Conservation (phyloP, 2,329 filamentous ascomycete genomes). For the Calonectria naviculata region DNA sequence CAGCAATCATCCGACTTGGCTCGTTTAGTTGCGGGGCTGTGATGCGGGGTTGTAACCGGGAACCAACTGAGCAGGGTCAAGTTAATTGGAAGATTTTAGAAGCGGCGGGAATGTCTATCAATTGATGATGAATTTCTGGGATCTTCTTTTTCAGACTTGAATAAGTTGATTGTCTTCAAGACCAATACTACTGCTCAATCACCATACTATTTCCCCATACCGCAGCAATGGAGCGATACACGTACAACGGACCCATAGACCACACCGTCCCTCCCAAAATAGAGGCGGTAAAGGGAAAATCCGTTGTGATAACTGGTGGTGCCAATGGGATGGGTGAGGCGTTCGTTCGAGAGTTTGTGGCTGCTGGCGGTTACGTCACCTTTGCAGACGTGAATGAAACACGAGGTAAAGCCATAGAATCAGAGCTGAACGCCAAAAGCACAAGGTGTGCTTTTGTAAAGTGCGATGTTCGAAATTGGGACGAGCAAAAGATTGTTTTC, state of each 20-base stretch:
- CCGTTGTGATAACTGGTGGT: slow-evolving; percentile 60
- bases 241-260: slow-evolving; percentile 33
- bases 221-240: slow-evolving; percentile 28
- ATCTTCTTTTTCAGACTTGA: background rate
- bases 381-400: slow-evolving; percentile 51
- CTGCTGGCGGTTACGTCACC: slow-evolving; percentile 53
- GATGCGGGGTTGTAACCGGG: background rate
- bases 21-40: background rate
- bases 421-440: slow-evolving; percentile 43
- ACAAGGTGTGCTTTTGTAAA: slow-evolving; percentile 45
- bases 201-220: background rate
- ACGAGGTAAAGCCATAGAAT: slow-evolving; percentile 44
- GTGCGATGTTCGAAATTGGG: slow-evolving; percentile 56
- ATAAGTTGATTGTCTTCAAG: background rate
- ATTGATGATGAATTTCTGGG: too few relatives aligned
- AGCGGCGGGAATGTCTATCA: background rate
- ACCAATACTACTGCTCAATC: background rate
- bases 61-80: background rate
- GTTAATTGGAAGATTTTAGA: too few relatives aligned
- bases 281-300: slow-evolving; percentile 51
- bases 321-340: slow-evolving; percentile 54
- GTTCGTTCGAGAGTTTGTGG: slow-evolving; percentile 47
- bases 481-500: slow-evolving; percentile 54
- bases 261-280: slow-evolving; percentile 20
- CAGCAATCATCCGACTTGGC: background rate